Evolutionary conservation across 2,329 filamentous ascomycete genomes (phyloP), one percentile per base, ranked within the genome.

Genomic region (Emmonsia crescens): DNA sequence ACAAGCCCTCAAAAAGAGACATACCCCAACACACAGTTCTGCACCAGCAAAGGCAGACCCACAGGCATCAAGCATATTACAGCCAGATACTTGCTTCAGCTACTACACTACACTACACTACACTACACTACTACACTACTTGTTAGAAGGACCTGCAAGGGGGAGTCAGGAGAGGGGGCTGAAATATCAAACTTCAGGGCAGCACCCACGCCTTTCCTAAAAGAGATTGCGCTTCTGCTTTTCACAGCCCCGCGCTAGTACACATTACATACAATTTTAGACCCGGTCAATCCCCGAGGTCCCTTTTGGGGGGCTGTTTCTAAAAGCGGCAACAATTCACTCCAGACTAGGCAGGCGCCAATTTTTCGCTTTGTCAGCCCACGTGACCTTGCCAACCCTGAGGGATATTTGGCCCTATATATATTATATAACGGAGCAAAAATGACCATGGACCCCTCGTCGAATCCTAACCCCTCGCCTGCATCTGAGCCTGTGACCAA

Each of bases 371-470:
- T 5, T 5, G 2, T 2, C 6, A 6, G 6, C 16, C 38, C 63
- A 64, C 60, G 61, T 64, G 62, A 62, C 57, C 42, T 3, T 10
- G 2, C 14, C 29, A 54, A 33, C 38, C 36, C 38, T 55, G 14
- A 4, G 2, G 2, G 16, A 33, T 24, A 49, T 16, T 12, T 38
- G 12, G 36, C 10, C 59, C 54, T 1, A 9, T 2, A 38, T 12
- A 40, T 61, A 14, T 48, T 10, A 31, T 31, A 46, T 5, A 49
- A 24, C 2, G 33, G 10, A 21, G 33, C n/a, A 2, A 40, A 27
- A 10, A 36, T 55, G 36, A 42, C 36, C 58, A 76, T 76, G 74
- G 74, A 76, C 65, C 72, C 59, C 12, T 63, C 63, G 29, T 56
- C 63, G 29, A 62, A 62, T 64, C 68, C 70, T 56, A 69, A 71